Base-by-base conservation (phyloP, 2,329 filamentous ascomycete genomes). In the Aspergillus novoparasiticus region DNA sequence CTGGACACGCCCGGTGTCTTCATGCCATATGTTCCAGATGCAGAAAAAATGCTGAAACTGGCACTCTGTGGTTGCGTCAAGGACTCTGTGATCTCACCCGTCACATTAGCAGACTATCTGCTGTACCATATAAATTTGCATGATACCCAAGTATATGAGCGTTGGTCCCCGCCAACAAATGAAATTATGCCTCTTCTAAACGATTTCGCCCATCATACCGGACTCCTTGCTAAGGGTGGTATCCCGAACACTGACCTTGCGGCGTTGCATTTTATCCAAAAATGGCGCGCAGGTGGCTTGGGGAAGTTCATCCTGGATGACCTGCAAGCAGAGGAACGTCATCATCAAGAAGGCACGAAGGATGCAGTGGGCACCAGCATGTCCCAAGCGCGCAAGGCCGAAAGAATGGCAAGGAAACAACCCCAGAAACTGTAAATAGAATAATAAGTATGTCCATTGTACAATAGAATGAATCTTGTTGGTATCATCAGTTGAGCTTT, bases 1-100 rank as follows among this genome's bases (percentile, higher is more conserved):
- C 82, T 96, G 55, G 95, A 99, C 78, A 97, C 94, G 0, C 95
- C 95, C 0, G 95, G 95, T 55, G 94, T 99, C 10, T 99, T 98
- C 77, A 87, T 97, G 63, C 95, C 95, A 0, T 97, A 96, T 75
- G 90, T 98, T 32, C 86, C 90, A 0, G 87, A 96, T 72, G 86
- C 91, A 19, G 90, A 95, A 75, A 87, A 89, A 53, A 99, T 99
- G 95, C 83, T 99, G 66, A 98, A 97, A 79, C 86, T 99, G n/a
- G 90, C 94, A 2, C 86, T 98, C 0, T 93, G 92, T 58, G 93
- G 94, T 23, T 92, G 90, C 76, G 93, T 99, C 60, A 96, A 96
- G 76, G 93, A 97, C 75, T 91, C 90, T 0, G 85, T 98, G 43
- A 89, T 99, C 59, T 85, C 90, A 1, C 85, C 89, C 19, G 86